Percentiles rank a stretch among this genome's conserved stretches.
Evolutionary conservation across 2,329 filamentous ascomycete genomes (phyloP).

Genomic region (Fusarium graminum): DNA sequence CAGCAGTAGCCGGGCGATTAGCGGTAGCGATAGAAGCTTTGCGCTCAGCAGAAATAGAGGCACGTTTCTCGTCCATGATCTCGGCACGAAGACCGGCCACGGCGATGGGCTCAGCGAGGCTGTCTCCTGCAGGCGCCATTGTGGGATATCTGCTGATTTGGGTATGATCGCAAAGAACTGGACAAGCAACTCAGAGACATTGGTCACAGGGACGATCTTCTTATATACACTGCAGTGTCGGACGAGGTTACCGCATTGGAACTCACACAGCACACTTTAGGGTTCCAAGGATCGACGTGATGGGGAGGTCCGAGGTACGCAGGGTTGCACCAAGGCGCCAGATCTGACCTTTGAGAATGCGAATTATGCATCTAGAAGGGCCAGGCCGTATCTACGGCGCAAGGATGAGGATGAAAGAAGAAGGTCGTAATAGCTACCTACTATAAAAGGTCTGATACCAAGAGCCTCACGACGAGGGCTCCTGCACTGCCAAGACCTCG

Average conservation of each 20-base stretch:
- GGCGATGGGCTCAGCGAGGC: conserved; percentile 54
- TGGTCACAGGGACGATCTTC: neutral
- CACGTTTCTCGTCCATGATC: conserved; percentile 51
- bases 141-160: conserved; percentile 16
- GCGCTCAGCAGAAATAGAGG: conserved; percentile 49
- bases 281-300: conserved; percentile 26
- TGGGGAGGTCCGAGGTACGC: conserved; percentile 5
- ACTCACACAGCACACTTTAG: conserved; percentile 1
- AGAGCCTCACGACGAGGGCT: conserved; percentile 32
- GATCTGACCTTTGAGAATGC: conserved; percentile 24
- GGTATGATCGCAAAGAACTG: conserved; percentile 6
- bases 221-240: conserved; percentile 28
- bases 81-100: conserved; percentile 49
- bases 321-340: conserved; percentile 22
- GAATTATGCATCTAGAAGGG: conserved; percentile 7
- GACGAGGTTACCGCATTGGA: conserved; percentile 24
- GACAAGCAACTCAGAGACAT: neutral
- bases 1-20: conserved; percentile 7
- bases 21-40: conserved; percentile 44
- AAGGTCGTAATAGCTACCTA: conserved; percentile 36
- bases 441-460: conserved; percentile 36
- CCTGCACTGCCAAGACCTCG: conserved; percentile 25
- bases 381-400: conserved; percentile 28
- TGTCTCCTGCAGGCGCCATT: conserved; percentile 52
- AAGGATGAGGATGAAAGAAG: conserved; percentile 41